These are phyloP conservation scores for Diplodia scrobiculata DNA, from an alignment of 2,329 filamentous ascomycete genomes.

Conservation along the genomic window DNA sequence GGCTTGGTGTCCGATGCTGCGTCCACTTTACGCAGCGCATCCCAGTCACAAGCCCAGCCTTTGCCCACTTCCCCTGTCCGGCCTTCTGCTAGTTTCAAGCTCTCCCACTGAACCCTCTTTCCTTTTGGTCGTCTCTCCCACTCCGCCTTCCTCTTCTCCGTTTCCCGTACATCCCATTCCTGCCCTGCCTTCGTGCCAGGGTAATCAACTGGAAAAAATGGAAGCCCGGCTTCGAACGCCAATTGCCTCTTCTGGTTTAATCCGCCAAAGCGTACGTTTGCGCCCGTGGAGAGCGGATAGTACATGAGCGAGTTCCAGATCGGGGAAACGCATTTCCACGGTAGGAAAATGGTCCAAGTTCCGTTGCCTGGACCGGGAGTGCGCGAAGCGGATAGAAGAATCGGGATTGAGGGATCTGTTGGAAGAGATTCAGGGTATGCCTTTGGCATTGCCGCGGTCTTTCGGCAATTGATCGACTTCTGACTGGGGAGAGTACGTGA, in stretches of 20 bases:
- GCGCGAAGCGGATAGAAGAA: slow-evolving; percentile 68
- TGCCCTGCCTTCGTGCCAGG: slow-evolving; percentile 77
- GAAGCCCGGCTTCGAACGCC: slow-evolving; percentile 72
- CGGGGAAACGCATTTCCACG: slow-evolving; percentile 84
- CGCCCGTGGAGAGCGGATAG: slow-evolving; percentile 75
- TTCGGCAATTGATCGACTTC: slow-evolving; percentile 77
- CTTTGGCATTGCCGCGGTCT: slow-evolving; percentile 64
- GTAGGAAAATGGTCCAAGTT: slow-evolving; percentile 80
- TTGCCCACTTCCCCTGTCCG: slow-evolving; percentile 79
- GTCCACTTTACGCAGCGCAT: slow-evolving; percentile 40
- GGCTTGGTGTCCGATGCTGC: neutral
- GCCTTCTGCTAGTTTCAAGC: slow-evolving; percentile 70
- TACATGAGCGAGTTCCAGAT: slow-evolving; percentile 87
- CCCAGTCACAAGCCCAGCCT: slow-evolving; percentile 84
- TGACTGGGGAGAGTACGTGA: slow-evolving; percentile 70
- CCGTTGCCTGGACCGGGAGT: slow-evolving; percentile 59
- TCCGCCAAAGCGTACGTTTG: slow-evolving; percentile 80
- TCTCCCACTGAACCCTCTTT: slow-evolving; percentile 74
- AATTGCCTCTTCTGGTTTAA: slow-evolving; percentile 78
- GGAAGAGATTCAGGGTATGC: slow-evolving; percentile 58
- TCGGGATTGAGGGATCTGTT: slow-evolving; percentile 74
- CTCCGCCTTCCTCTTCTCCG: slow-evolving; percentile 59
- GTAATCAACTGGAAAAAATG: slow-evolving; percentile 87
- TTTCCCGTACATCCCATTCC: slow-evolving; percentile 72
- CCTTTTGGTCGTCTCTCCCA: slow-evolving; percentile 82